Percentiles rank a stretch among this genome's conserved stretches.
Evolutionary conservation across 2,329 filamentous ascomycete species (phyloP).

Genomic region (Lithohypha guttulata): DNA sequence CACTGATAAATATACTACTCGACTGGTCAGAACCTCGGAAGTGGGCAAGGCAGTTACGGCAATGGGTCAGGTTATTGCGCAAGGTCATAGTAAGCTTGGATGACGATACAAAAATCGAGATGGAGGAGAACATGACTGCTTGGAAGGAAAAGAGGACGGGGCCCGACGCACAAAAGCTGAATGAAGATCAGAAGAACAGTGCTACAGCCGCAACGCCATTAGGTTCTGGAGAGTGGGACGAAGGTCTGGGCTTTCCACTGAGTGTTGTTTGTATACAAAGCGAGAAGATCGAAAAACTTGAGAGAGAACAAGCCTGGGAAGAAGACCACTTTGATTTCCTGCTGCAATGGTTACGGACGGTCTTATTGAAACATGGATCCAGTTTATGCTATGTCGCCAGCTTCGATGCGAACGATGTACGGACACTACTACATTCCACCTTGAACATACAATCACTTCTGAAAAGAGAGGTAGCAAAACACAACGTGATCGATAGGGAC

Average conservation of each 20-base stretch:
- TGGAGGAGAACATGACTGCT: slow-evolving; percentile 74
- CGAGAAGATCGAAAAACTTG: slow-evolving; percentile 80
- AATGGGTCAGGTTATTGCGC: slow-evolving; percentile 78
- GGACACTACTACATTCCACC: slow-evolving; percentile 71
- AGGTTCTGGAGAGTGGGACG: slow-evolving; percentile 87
- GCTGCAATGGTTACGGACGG: slow-evolving; percentile 80
- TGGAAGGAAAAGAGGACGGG: slow-evolving; percentile 61
- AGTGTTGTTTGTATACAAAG: slow-evolving; percentile 91
- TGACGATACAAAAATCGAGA: slow-evolving; percentile 63
- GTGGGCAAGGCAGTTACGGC: slow-evolving; percentile 79
- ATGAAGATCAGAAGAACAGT: slow-evolving; percentile 54
- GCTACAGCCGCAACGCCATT: slow-evolving; percentile 46
- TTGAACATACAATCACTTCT: slow-evolving; percentile 76
- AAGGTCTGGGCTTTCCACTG: slow-evolving; percentile 72
- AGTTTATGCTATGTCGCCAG: slow-evolving; percentile 78
- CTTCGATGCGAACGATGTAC: slow-evolving; percentile 64
- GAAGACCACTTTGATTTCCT: slow-evolving; percentile 96
- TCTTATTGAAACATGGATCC: slow-evolving; percentile 77
- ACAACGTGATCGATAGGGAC: slow-evolving; percentile 86
- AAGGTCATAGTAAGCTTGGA: slow-evolving; percentile 64
- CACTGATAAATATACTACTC: slow-evolving; percentile 78
- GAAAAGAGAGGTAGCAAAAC: slow-evolving; percentile 67
- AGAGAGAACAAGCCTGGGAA: slow-evolving; percentile 85
- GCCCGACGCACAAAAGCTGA: slow-evolving; percentile 44
- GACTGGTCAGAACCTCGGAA: slow-evolving; percentile 92